Evolutionary conservation across 148 eudicot species (phyloP).

Genomic region (Camellia lanceoleosa): DNA sequence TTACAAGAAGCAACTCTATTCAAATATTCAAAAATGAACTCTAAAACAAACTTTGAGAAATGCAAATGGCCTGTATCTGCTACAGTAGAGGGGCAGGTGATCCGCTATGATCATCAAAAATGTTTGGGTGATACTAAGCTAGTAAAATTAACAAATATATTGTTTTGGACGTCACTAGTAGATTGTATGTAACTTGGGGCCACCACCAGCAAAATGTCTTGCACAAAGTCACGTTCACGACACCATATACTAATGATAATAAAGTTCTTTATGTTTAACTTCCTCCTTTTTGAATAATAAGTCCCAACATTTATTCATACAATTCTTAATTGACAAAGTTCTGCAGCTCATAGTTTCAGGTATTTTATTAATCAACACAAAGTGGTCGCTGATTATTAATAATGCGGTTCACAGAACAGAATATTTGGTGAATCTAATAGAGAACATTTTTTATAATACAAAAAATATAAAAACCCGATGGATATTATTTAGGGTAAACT

Average conservation of each 20-base stretch:
- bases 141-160: neutral
- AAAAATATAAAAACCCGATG: no score
- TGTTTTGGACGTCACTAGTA: neutral
- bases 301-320: neutral
- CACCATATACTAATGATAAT: neutral
- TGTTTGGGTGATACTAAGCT: neutral
- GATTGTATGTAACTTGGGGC: neutral
- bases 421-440: neutral
- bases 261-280: neutral
- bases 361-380: neutral
- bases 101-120: neutral
- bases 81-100: neutral
- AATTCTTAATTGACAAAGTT: neutral
- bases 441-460: neutral
- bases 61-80: neutral
- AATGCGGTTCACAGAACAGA: neutral
- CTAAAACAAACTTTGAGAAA: neutral
- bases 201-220: neutral
- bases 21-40: neutral
- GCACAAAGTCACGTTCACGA: neutral
- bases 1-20: neutral
- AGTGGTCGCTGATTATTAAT: neutral
- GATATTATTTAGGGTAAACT: no score
- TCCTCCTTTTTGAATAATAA: neutral
- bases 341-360: neutral